phyloP scores from a whole-genome alignment of 2,329 filamentous ascomycete species.

The Colletotrichum gigasporum region DNA sequence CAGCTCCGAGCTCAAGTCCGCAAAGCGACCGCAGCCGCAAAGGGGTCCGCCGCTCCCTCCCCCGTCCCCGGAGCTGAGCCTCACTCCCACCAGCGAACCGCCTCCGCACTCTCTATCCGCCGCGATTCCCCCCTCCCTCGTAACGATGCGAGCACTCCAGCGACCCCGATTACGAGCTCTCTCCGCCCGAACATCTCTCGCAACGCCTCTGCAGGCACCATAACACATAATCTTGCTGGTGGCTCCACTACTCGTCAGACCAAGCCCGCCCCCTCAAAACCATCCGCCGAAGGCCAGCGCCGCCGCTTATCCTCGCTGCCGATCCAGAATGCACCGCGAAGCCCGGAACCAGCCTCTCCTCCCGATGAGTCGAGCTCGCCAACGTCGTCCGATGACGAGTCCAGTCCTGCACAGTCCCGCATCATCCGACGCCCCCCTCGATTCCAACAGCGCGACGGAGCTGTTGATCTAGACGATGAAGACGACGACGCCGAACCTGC shows the following conservation, averaged over 20 bases:
- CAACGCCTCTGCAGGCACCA: slow-evolving; percentile 58
- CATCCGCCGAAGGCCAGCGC: slow-evolving; percentile 43
- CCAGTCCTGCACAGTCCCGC: slow-evolving; percentile 64
- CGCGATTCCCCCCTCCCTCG: slow-evolving; percentile 64
- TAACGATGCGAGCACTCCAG: slow-evolving; percentile 54
- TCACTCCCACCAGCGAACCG: slow-evolving; percentile 48
- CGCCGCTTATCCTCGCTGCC: slow-evolving; percentile 57
- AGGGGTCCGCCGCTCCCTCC: slow-evolving; percentile 65
- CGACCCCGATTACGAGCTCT: slow-evolving; percentile 53
- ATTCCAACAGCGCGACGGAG: slow-evolving; percentile 46
- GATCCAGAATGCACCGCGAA: slow-evolving; percentile 41
- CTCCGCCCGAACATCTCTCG: slow-evolving; percentile 57
- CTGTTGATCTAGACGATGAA: slow-evolving; percentile 38
- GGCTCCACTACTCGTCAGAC: slow-evolving; percentile 42
- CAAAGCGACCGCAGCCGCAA: slow-evolving; percentile 70
- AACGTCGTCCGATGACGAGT: slow-evolving; percentile 57
- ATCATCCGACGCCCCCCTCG: slow-evolving; percentile 69
- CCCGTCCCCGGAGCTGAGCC: slow-evolving; percentile 63
- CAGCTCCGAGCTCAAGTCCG: slow-evolving; percentile 92
- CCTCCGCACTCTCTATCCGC: slow-evolving; percentile 66
- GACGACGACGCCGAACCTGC: slow-evolving; percentile 67
- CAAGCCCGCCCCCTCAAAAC: slow-evolving; percentile 34
- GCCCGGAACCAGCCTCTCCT: slow-evolving; percentile 40
- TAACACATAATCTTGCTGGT: slow-evolving; percentile 38
- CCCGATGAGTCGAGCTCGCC: slow-evolving; percentile 49